Conservation (phyloP, 2,329 filamentous ascomycete genomes). For the Fusarium chlamydosporum region DNA sequence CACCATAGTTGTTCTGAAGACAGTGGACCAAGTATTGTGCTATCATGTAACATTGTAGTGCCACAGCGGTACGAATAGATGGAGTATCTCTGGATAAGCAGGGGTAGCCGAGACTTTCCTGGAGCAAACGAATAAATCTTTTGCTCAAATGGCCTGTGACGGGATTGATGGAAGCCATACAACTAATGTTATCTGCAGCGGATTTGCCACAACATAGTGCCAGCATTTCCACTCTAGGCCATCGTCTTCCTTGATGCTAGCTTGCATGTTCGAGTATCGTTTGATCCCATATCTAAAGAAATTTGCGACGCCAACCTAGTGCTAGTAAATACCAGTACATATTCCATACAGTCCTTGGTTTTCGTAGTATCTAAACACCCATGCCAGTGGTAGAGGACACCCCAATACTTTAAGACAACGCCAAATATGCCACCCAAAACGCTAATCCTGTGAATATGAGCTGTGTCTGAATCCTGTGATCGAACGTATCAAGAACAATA, state of each 20-base stretch:
- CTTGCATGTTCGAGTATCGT: not conserved
- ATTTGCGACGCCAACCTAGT: not conserved
- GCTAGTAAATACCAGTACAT: not conserved
- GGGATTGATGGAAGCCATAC: not conserved
- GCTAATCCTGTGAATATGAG: conserved; percentile 5
- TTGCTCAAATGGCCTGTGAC: not conserved
- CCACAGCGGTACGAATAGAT: conserved; percentile 12
- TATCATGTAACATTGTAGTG: conserved; percentile 11
- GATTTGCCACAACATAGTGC: not conserved
- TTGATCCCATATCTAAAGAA: not conserved
- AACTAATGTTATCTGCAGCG: not conserved
- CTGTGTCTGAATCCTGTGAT: not conserved
- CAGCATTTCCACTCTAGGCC: not conserved
- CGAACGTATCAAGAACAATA: not conserved
- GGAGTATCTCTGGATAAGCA: not conserved
- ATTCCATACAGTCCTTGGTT: not conserved
- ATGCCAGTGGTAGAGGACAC: not conserved
- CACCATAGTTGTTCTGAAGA: not conserved
- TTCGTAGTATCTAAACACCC: conserved; percentile 2
- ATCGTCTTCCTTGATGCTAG: not conserved
- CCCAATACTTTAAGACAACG: conserved; percentile 12
- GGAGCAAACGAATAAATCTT: not conserved
- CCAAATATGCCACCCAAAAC: conserved; percentile 31
- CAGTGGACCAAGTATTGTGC: conserved; percentile 7
- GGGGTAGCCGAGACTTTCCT: conserved; percentile 2